A percentile compares a stretch with the other conserved stretches of the same genome.
phyloP scores from a whole-genome alignment of 257 asterid genomes.

The Plantago elongata region DNA sequence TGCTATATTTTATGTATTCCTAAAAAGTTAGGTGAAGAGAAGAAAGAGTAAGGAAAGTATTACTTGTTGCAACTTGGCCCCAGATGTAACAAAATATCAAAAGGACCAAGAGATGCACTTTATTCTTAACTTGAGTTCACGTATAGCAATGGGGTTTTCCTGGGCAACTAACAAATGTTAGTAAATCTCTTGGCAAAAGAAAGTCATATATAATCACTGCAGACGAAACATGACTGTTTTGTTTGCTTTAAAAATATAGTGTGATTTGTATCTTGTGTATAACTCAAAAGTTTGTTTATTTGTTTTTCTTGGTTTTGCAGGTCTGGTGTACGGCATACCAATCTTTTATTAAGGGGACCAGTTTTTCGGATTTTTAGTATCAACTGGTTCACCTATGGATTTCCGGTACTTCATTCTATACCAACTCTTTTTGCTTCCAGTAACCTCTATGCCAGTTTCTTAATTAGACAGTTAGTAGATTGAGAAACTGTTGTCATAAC shows the following conservation, averaged over 20 bases:
- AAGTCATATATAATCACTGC: too few species aligned
- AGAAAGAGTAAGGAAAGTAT: too few species aligned
- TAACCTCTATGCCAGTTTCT: slow-evolving; percentile 17
- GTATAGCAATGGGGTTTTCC: too few species aligned
- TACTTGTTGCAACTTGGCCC: too few species aligned
- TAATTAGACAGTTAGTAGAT: slow-evolving; percentile 7
- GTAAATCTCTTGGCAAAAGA: too few species aligned
- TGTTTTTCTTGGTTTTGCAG: slow-evolving; percentile 38
- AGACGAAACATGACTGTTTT: too few species aligned
- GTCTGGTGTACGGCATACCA: slow-evolving; percentile 97
- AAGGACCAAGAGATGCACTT: too few species aligned
- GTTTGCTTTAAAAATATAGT: not conserved
- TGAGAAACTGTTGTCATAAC: slow-evolving; percentile 6
- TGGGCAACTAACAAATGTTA: too few species aligned
- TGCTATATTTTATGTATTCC: too few species aligned
- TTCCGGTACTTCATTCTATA: slow-evolving; percentile 62
- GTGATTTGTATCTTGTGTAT: not conserved
- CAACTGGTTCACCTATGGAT: slow-evolving; percentile 98
- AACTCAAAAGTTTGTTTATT: slow-evolving; percentile 5
- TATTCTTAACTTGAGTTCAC: too few species aligned
- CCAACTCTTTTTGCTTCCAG: slow-evolving; percentile 17
- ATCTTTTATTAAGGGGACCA: slow-evolving; percentile 72
- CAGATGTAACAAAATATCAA: too few species aligned
- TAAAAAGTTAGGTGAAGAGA: too few species aligned
- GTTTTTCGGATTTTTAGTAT: slow-evolving; percentile 86